Percentiles rank a stretch among this genome's conserved stretches.
Conservation (phyloP, 208 protist species). For the Eutreptiella sp. region DNA sequence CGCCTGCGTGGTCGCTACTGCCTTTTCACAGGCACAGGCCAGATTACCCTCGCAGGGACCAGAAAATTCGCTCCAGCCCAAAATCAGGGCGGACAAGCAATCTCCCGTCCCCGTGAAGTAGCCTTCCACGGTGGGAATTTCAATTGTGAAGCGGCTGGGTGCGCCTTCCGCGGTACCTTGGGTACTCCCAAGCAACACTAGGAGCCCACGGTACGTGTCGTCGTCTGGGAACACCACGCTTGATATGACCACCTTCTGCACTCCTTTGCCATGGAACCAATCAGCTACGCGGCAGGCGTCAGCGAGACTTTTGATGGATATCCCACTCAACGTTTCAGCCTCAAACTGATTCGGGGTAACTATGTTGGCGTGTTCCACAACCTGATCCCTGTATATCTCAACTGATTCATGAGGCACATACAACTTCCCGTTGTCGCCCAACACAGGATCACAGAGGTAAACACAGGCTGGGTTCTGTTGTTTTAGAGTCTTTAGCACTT, state of each 20-base stretch:
- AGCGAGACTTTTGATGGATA: conserved; percentile 52
- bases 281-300: conserved; percentile 54
- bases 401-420: conserved; percentile 85
- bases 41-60: conserved; percentile 13
- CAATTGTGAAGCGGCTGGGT: conserved; percentile 31
- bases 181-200: background rate
- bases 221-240: conserved; percentile 44
- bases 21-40: conserved; percentile 21
- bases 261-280: conserved; percentile 67
- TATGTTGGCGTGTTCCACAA: conserved; percentile 60
- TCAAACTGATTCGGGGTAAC: conserved; percentile 88
- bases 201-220: conserved; percentile 5
- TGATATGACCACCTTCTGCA: conserved; percentile 67
- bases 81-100: conserved; percentile 37
- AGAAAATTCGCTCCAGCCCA: conserved; percentile 15
- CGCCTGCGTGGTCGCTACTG: conserved; percentile 22
- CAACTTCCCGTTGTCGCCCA: conserved; percentile 82
- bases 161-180: background rate
- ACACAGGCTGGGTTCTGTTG: conserved; percentile 29
- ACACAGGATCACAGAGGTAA: conserved; percentile 88
- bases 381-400: conserved; percentile 68
- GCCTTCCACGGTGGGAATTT: conserved; percentile 29
- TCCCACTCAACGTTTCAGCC: conserved; percentile 59
- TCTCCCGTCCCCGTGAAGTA: conserved; percentile 55
- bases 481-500: conserved; percentile 57